These are phyloP conservation scores for Malassezia furfur DNA, from an alignment of 1,284 basidiomycete genomes.

Conservation along the genomic window DNA sequence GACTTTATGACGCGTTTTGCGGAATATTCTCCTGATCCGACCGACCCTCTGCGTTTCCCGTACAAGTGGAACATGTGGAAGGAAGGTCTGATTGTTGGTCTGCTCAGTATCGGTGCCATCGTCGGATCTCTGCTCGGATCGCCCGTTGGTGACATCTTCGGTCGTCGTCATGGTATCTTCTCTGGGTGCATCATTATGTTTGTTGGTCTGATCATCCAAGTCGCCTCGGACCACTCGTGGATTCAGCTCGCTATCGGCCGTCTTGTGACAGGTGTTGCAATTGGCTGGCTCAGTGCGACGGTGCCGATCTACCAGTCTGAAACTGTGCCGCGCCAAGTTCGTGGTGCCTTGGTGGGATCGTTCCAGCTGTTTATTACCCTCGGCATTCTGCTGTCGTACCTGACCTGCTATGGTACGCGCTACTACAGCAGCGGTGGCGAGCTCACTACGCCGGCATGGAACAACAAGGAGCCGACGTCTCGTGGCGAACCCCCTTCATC, in stretches of 20 bases:
- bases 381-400: constrained; percentile 66
- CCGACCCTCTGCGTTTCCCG: constrained; percentile 2
- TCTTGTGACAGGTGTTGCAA: constrained; percentile 54
- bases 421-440: constrained; percentile 15
- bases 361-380: constrained; percentile 54
- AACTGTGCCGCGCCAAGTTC: constrained; percentile 65
- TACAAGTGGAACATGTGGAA: constrained; percentile 38
- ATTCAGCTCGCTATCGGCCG: constrained; percentile 57
- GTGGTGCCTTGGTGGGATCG: constrained; percentile 61
- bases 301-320: constrained; percentile 69
- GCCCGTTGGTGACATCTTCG: constrained; percentile 58
- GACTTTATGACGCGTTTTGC: constrained; percentile 63
- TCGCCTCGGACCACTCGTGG: constrained; percentile 43
- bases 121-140: constrained; percentile 42
- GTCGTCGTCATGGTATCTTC: constrained; percentile 63
- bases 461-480: neutral
- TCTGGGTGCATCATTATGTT: constrained; percentile 60
- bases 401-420: constrained; percentile 40
- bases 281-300: constrained; percentile 55
- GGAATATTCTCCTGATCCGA: neutral
- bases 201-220: constrained; percentile 60
- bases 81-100: constrained; percentile 59
- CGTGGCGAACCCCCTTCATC: constrained; percentile 1
- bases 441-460: neutral
- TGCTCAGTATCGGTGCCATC: constrained; percentile 53